phyloP scores from a whole-genome alignment of 306 rosid genomes.

The Ammopiptanthus mongolicus region DNA sequence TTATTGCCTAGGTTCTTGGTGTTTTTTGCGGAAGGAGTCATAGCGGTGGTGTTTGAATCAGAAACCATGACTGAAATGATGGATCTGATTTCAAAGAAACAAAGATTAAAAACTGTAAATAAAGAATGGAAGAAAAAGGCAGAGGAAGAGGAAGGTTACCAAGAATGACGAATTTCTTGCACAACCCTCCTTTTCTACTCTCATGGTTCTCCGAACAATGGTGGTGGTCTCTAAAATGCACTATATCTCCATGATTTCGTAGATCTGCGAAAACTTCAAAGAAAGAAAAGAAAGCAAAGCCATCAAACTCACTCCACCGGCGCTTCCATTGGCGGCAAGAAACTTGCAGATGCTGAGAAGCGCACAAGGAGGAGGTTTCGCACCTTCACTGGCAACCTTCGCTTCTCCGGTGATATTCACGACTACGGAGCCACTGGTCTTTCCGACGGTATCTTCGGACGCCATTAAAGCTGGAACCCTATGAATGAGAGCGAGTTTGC shows the following conservation, averaged over 20 bases:
- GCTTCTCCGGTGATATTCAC: slow-evolving; percentile 83
- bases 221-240: too few species aligned
- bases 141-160: too few species aligned
- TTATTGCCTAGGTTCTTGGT: slow-evolving; percentile 73
- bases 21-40: slow-evolving; percentile 63
- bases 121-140: too few species aligned
- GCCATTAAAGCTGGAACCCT: slow-evolving; percentile 40
- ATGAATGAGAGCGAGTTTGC: neutral
- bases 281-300: neutral
- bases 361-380: slow-evolving; percentile 58
- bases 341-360: slow-evolving; percentile 65
- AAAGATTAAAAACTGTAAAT: too few species aligned
- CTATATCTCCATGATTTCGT: too few species aligned
- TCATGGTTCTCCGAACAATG: too few species aligned
- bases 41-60: slow-evolving; percentile 63
- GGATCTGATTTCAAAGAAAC: slow-evolving; percentile 30
- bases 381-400: slow-evolving; percentile 78
- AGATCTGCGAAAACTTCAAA: too few species aligned
- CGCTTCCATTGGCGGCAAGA: slow-evolving; percentile 85
- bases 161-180: too few species aligned
- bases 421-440: slow-evolving; percentile 31
- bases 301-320: slow-evolving; percentile 71
- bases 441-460: slow-evolving; percentile 34
- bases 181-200: too few species aligned
- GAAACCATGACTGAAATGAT: slow-evolving; percentile 58